Evolutionary conservation across 352 stramenopile genomes (phyloP), one percentile per base, ranked within the genome.

Genomic region (Pythium sukuiense): DNA sequence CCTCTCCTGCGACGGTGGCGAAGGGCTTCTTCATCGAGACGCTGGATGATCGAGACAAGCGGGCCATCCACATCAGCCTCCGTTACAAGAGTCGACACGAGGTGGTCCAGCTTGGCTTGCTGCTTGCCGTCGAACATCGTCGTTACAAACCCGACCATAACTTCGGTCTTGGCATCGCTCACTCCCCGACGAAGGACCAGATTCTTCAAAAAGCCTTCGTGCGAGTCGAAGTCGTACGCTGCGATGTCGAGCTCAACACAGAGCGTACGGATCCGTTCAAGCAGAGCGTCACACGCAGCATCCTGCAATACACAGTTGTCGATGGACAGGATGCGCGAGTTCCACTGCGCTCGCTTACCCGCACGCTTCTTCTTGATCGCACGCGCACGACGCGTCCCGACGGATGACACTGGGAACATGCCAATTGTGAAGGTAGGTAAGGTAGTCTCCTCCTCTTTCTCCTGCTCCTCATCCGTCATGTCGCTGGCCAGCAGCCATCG

Each of bases 91-190:
- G 69, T 62, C 4, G 61, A 53, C 3, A 90, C 67, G 9, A 89
- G 70, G 6, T 27, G 6, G 3, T 75, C 55, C 7, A 92, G 52
- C 9, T 60, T 14, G 2, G 64, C 43, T 6, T 75, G 81, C 55
- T 81, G 70, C 24, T 77, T 61, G 24, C 61, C 74, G 2, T 77
- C 68, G 39, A 88, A 65, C 9, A 71, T 72, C 1, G 82, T 85
- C 0, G 83, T 93, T 12, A 87, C 79, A 8, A 93, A 71, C 3
- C 78, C 83, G 2, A 90, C 48, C 81, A 93, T 91, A 52, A 92
- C 64, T 59, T 93, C 76, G 0, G 18, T 26, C 20, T 68, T 58
- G 9, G 65, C 30, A 1, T 30, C 29, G 37, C 77, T 77, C 2
- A 71, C 48, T 11, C 83, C 85, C 16, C 72, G 77, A 24, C 85